Evolutionary conservation across 768 basidiomycete genomes (phyloP), one percentile per base, ranked within the genome.

Genomic region (Tylopilus felleus): DNA sequence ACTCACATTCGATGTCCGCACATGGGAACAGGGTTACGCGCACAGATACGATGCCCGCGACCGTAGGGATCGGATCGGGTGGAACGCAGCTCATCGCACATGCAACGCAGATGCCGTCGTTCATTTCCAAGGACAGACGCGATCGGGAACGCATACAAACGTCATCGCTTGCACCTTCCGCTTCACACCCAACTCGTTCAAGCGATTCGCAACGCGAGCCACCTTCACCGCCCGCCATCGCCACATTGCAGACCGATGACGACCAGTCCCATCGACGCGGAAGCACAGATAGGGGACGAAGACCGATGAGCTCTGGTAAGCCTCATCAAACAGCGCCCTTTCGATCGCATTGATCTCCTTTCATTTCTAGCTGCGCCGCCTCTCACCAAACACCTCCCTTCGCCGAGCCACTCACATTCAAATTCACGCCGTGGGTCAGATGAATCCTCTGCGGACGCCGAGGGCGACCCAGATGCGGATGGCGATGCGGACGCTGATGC

Each of bases 401-500:
- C 68, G 1, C 66, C 66, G 2, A 53, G 55, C 27, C 65, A 67
- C 14, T 65, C 65, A 0, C 59, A 57, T 22, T 52, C 60, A 16
- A 52, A 65, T 44, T 66, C 65, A 4, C 65, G 65, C 2, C 65
- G 65, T 49, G 62, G 55, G 27, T 67, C 65, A 9, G 65, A 62
- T 45, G 65, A 65, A 42, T 65, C 65, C 16, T 69, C 60, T 1
- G 66, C 67, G 10, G 65, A 67, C 28, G 67, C 67, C 29, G 67
- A 66, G 29, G 64, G 65, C 49, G 69, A 71, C 51, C 63, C 65
- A 3, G 76, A 76, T 50, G 74, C 66, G 2, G 77, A 78, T 13
- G 73, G 56, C 9, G 76, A 77, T 6, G 70, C 63, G 5, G 73
- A 65, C 19, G 72, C 63, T 3, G 73, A 65, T n/a, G 72, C 77